phyloP scores from a whole-genome alignment of 225 moss, liverwort and hornwort genomes.

The Bryoerythrophyllum caledonicum region DNA sequence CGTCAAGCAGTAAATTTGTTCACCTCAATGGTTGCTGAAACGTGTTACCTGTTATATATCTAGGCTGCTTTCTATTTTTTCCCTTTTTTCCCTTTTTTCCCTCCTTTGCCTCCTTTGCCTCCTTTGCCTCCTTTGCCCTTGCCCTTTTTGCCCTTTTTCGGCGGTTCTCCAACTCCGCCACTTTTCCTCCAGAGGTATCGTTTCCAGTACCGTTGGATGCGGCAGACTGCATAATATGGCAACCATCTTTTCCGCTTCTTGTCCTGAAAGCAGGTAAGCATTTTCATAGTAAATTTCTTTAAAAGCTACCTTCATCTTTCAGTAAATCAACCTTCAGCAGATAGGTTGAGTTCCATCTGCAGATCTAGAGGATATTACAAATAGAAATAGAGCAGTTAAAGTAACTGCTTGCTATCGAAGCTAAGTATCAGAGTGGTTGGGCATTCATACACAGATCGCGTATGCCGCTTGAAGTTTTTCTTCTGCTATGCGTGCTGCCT shows the following conservation, averaged over 20 bases:
- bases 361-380: too few species aligned
- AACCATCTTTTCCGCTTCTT: constrained; percentile 43
- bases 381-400: constrained; percentile 11
- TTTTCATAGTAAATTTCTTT: background rate
- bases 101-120: constrained; percentile 3
- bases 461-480: constrained; percentile 24
- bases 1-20: background rate
- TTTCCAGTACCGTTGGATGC: constrained; percentile 56
- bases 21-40: background rate
- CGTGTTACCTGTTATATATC: background rate
- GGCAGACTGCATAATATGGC: constrained; percentile 40
- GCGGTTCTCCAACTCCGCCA: constrained; percentile 21
- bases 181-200: constrained; percentile 31
- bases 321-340: too few species aligned
- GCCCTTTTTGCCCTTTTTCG: constrained; percentile 23
- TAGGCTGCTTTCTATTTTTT: constrained; percentile 20
- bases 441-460: constrained; percentile 36
- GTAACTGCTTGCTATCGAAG: background rate
- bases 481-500: constrained; percentile 28
- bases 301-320: background rate
- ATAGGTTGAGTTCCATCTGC: background rate
- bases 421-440: background rate
- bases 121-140: background rate
- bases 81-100: background rate
- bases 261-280: constrained; percentile 28